phyloP scores from a whole-genome alignment of 371 early-diverging fungal genomes.

The Apophysomyces ossiformis region DNA sequence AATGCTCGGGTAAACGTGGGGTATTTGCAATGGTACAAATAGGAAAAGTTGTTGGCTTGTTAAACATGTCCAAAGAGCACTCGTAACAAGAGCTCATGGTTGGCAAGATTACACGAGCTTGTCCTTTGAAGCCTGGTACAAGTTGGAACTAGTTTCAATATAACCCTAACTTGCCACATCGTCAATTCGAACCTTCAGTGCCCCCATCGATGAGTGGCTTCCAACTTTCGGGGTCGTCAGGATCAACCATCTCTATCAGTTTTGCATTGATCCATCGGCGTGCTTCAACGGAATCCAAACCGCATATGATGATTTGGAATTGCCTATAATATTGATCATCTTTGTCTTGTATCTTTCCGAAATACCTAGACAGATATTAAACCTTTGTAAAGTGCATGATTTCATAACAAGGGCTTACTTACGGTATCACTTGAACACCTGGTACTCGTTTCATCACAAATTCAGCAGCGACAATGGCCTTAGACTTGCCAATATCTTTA shows the following conservation, averaged over 20 bases:
- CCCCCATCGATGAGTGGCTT: slow-evolving; percentile 96
- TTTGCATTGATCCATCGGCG: slow-evolving; percentile 97
- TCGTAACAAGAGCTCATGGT: slow-evolving; percentile 83
- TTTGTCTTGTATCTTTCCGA: slow-evolving; percentile 93
- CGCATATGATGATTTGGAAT: slow-evolving; percentile 90
- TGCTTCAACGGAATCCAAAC: slow-evolving; percentile 94
- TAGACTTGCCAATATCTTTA: slow-evolving; percentile 82
- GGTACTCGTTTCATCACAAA: slow-evolving; percentile 87
- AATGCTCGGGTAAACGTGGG: slow-evolving; percentile 96
- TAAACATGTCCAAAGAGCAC: slow-evolving; percentile 82
- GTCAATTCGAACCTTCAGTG: slow-evolving; percentile 72
- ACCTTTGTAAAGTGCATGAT: neutral
- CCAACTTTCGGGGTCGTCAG: slow-evolving; percentile 67
- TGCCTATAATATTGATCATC: slow-evolving; percentile 89
- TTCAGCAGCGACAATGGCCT: slow-evolving; percentile 88
- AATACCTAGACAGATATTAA: slow-evolving; percentile 50
- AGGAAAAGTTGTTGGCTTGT: slow-evolving; percentile 87
- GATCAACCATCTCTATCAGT: slow-evolving; percentile 75
- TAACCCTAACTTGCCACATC: neutral
- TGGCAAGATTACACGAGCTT: slow-evolving; percentile 90
- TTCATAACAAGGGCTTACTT: slow-evolving; percentile 30
- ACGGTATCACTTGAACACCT: slow-evolving; percentile 83
- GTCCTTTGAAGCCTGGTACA: slow-evolving; percentile 83
- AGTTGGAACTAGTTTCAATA: neutral
- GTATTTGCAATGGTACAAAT: slow-evolving; percentile 99